Conservation (phyloP, 768 basidiomycete genomes). For the Panus rudis region DNA sequence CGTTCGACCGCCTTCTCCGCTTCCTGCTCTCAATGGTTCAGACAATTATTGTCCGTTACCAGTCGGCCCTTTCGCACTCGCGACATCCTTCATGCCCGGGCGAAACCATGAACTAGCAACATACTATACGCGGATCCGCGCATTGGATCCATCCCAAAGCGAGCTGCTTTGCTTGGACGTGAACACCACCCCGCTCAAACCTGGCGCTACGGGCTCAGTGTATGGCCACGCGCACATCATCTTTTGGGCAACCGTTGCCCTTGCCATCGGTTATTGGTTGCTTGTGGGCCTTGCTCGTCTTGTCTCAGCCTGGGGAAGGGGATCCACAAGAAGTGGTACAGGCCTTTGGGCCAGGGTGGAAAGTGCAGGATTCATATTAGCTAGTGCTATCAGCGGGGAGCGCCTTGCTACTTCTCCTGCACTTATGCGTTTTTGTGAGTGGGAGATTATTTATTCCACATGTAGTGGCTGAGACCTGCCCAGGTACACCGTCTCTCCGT, state of each 20-base stretch:
- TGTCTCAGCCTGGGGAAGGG: conserved; percentile 79
- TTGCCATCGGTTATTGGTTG: conserved; percentile 77
- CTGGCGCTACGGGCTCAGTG: conserved; percentile 42
- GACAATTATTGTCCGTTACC: conserved; percentile 67
- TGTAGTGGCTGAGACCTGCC: conserved; percentile 3
- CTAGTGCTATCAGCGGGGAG: conserved; percentile 91
- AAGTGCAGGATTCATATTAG: conserved; percentile 81
- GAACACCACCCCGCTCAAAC: conserved; percentile 66
- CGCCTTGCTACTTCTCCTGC: conserved; percentile 79
- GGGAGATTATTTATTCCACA: neutral
- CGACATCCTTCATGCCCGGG: conserved; percentile 63
- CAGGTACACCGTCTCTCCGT: conserved; percentile 86
- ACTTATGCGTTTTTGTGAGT: conserved; percentile 82
- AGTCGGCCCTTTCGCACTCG: conserved; percentile 76
- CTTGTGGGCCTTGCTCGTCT: conserved; percentile 77
- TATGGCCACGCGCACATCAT: conserved; percentile 65
- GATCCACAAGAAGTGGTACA: conserved; percentile 47
- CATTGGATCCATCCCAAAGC: conserved; percentile 79
- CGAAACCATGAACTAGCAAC: conserved; percentile 71
- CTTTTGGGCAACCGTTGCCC: conserved; percentile 66
- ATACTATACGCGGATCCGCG: conserved; percentile 74
- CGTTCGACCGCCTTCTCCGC: conserved; percentile 72
- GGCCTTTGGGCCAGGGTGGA: conserved; percentile 69
- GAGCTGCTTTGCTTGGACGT: conserved; percentile 83
- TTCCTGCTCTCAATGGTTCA: conserved; percentile 37